Percentiles rank a stretch among this genome's conserved stretches.
Conservation (phyloP, 352 stramenopile genomes). For the Pythium vanterpoolii region DNA sequence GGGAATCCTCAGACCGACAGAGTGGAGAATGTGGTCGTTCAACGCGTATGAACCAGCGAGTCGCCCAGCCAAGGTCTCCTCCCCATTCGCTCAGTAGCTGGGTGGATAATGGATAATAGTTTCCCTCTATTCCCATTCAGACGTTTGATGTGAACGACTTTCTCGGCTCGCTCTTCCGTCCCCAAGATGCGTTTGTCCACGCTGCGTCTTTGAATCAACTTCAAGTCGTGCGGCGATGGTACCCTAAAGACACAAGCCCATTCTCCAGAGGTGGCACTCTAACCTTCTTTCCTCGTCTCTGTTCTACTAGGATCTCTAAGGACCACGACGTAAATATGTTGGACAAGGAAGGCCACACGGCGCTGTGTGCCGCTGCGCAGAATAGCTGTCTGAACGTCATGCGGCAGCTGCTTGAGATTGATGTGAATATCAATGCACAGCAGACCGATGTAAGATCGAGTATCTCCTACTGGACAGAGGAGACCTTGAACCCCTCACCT, state of each 20-base stretch:
- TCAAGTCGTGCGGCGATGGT: slow-evolving; percentile 56
- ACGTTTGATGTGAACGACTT: slow-evolving; percentile 38
- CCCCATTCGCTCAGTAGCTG: neutral
- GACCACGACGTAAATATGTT: slow-evolving; percentile 39
- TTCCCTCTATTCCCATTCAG: slow-evolving; percentile 20
- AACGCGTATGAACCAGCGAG: slow-evolving; percentile 8
- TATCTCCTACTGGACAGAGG: neutral
- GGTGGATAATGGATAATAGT: neutral
- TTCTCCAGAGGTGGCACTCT: neutral
- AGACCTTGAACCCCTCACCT: neutral
- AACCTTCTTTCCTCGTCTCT: neutral
- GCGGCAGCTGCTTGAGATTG: slow-evolving; percentile 40
- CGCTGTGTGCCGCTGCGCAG: slow-evolving; percentile 50
- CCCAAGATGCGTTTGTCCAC: slow-evolving; percentile 57
- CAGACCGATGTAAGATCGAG: slow-evolving; percentile 36
- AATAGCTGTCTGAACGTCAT: slow-evolving; percentile 61
- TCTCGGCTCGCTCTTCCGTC: slow-evolving; percentile 17
- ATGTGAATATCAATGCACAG: slow-evolving; percentile 34
- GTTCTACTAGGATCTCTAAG: slow-evolving; percentile 35
- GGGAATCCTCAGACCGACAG: neutral
- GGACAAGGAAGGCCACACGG: slow-evolving; percentile 48
- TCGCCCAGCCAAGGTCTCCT: slow-evolving; percentile 8
- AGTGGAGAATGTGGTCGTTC: slow-evolving; percentile 17
- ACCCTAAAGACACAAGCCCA: neutral
- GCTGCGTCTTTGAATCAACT: slow-evolving; percentile 65